Conservation (phyloP, 192 early-diverging fungal genomes). For the Umbelopsis ramanniana region DNA sequence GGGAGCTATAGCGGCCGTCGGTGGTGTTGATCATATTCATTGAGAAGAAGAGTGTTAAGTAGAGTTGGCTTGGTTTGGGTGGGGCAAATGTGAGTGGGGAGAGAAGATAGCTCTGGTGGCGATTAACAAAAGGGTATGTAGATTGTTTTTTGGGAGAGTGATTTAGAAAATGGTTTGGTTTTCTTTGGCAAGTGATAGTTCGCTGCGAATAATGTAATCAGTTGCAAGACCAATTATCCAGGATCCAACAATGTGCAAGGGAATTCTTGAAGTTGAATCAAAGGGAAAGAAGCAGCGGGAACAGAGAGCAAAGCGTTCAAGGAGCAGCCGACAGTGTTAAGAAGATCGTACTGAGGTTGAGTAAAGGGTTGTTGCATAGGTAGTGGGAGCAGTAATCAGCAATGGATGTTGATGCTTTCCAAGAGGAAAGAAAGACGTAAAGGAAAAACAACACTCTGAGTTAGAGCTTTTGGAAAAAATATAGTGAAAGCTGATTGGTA, state of each 20-base stretch:
- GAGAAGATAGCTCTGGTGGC: background rate
- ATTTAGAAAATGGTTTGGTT: background rate
- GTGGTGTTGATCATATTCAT: conserved; percentile 23
- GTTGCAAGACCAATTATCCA: conserved; percentile 22
- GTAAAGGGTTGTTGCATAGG: conserved; percentile 23
- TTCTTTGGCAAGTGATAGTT: background rate
- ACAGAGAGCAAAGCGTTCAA: conserved; percentile 16
- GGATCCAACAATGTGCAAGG: conserved; percentile 25
- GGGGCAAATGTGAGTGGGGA: background rate
- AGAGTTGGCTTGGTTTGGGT: background rate
- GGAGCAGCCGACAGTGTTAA: conserved; percentile 22
- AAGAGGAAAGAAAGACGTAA: conserved; percentile 11
- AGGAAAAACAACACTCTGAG: background rate
- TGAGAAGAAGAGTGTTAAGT: background rate
- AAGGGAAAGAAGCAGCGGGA: conserved; percentile 23
- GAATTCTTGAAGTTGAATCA: conserved; percentile 25
- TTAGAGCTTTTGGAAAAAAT: background rate
- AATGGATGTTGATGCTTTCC: conserved; percentile 24
- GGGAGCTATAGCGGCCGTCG: conserved; percentile 20
- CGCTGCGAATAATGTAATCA: background rate
- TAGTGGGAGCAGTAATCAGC: conserved; percentile 20
- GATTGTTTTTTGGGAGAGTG: background rate
- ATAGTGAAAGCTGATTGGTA: background rate
- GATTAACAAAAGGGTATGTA: background rate
- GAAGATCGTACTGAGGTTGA: conserved; percentile 20